phyloP scores from a whole-genome alignment of 257 asterid species.

The Ehretia macrophylla region DNA sequence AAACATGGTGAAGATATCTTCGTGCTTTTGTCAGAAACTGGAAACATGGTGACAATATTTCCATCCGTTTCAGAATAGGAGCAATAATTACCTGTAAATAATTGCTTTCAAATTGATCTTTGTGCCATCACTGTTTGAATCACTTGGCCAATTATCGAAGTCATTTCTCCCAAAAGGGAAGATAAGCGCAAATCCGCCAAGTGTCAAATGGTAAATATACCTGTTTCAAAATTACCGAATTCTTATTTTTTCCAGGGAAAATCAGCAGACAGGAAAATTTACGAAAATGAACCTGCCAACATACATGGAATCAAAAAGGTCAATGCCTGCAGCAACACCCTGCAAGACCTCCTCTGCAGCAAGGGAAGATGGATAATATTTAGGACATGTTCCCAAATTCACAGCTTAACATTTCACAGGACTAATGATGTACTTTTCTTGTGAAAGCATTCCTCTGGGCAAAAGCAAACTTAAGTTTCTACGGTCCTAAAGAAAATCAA shows the following conservation, averaged over 20 bases:
- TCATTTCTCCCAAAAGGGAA: conserved; percentile 37
- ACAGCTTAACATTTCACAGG: neutral
- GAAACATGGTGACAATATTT: too few species aligned
- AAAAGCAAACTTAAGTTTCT: neutral
- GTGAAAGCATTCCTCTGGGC: too few species aligned
- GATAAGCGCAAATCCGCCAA: conserved; percentile 85
- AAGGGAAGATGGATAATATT: conserved; percentile 10
- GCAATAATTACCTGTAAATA: conserved; percentile 53
- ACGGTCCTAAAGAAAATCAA: neutral
- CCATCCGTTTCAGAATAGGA: neutral
- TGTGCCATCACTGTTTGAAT: conserved; percentile 48
- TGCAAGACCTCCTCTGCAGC: conserved; percentile 88
- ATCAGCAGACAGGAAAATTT: neutral
- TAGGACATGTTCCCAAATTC: conserved; percentile 2
- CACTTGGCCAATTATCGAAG: conserved; percentile 32
- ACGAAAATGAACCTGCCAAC: conserved; percentile 14
- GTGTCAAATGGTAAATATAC: conserved; percentile 77
- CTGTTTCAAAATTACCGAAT: conserved; percentile 30
- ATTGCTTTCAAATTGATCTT: conserved; percentile 88
- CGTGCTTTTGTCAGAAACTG: too few species aligned
- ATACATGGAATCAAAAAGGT: conserved; percentile 88
- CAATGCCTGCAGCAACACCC: conserved; percentile 93
- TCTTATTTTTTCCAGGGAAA: neutral
- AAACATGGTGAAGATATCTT: too few species aligned
- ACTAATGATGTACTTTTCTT: too few species aligned